A percentile compares a stretch with the other conserved stretches of the same genome.
Evolutionary conservation across 2,329 filamentous ascomycete species (phyloP).

Genomic region (Fusarium sulawesiense): DNA sequence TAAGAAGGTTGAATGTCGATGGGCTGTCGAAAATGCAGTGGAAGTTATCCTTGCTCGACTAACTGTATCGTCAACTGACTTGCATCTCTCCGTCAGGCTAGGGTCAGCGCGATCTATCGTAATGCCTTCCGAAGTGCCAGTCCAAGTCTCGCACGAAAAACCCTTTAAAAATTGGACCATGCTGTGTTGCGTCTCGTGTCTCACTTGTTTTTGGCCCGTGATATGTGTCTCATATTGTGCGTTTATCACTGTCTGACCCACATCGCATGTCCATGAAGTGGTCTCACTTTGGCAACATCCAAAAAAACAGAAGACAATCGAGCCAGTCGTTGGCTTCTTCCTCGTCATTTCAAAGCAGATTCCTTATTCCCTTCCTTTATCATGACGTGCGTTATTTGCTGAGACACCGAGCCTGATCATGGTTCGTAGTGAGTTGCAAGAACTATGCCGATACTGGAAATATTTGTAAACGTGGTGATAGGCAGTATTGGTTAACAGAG

Average conservation of each 20-base stretch:
- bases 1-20: neutral
- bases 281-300: slow-evolving; percentile 28
- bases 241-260: slow-evolving; percentile 30
- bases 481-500: neutral
- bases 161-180: slow-evolving; percentile 1
- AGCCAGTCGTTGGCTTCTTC: slow-evolving; percentile 1
- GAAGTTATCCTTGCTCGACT: neutral
- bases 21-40: neutral
- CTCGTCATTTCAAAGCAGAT: neutral
- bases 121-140: slow-evolving; percentile 22
- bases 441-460: neutral
- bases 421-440: neutral
- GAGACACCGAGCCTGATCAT: neutral
- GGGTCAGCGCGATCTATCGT: slow-evolving; percentile 2
- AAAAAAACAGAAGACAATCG: slow-evolving; percentile 4
- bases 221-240: slow-evolving; percentile 35
- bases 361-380: slow-evolving; percentile 8
- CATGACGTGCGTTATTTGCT: neutral
- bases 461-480: neutral
- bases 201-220: slow-evolving; percentile 35
- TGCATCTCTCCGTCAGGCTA: slow-evolving; percentile 16
- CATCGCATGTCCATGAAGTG: slow-evolving; percentile 31
- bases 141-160: slow-evolving; percentile 12
- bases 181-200: slow-evolving; percentile 30
- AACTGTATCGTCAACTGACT: neutral